A percentile compares a stretch with the other conserved stretches of the same genome.
Evolutionary conservation across 805 yeast species (phyloP).

Genomic region (Saccharomycopsis sp.): DNA sequence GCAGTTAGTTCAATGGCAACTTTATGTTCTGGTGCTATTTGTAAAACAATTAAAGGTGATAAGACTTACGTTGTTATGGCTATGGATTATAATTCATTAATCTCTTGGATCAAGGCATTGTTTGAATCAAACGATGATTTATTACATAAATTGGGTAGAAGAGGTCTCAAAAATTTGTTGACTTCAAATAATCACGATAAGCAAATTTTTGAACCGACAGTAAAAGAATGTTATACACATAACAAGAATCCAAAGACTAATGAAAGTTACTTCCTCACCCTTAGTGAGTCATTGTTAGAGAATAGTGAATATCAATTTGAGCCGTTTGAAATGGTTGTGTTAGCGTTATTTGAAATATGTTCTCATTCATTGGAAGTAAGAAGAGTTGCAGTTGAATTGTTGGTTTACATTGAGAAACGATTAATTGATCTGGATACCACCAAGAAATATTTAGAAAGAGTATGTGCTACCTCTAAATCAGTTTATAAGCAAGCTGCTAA

Average conservation of each 20-base stretch:
- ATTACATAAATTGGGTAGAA: conserved; percentile 55
- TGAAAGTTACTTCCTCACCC: conserved; percentile 62
- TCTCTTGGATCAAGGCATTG: conserved; percentile 77
- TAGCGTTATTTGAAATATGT: conserved; percentile 75
- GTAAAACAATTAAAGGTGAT: conserved; percentile 38
- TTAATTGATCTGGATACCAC: conserved; percentile 48
- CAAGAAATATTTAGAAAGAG: conserved; percentile 57
- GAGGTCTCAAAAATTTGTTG: conserved; percentile 65
- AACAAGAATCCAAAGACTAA: conserved; percentile 40
- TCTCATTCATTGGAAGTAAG: conserved; percentile 64
- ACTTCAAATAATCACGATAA: conserved; percentile 47
- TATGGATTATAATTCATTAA: conserved; percentile 60
- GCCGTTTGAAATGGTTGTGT: conserved; percentile 62
- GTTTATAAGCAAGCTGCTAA: conserved; percentile 83
- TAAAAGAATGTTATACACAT: conserved; percentile 42
- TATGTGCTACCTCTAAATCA: conserved; percentile 68
- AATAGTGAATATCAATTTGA: conserved; percentile 42
- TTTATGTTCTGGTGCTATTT: conserved; percentile 67
- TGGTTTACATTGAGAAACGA: conserved; percentile 57
- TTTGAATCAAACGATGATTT: conserved; percentile 40
- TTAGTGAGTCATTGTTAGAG: conserved; percentile 57
- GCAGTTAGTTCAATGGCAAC: conserved; percentile 82
- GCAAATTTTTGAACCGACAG: conserved; percentile 48
- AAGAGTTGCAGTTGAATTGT: conserved; percentile 61
- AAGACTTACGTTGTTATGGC: conserved; percentile 49